These are phyloP conservation scores for Aurantiochytrium sp. DNA, from an alignment of 108 stramenopile species.

Conservation along the genomic window DNA sequence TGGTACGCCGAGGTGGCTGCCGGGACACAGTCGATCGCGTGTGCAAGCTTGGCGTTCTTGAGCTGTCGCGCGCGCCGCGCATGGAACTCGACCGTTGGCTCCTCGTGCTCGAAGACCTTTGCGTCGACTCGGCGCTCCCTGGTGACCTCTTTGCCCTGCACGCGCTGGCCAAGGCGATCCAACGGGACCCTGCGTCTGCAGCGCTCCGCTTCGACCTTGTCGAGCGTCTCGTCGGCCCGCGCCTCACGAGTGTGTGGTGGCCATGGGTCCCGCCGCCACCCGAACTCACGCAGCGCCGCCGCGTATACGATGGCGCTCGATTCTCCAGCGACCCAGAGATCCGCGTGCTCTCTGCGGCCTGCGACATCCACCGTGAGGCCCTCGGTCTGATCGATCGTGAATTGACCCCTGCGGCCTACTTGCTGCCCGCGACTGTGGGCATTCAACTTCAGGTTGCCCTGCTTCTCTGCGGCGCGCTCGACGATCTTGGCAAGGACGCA, in stretches of 20 bases:
- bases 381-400: neutral
- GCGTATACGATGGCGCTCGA: too few relatives aligned
- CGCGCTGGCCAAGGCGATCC: neutral
- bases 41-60: neutral
- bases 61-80: neutral
- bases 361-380: neutral
- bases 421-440: neutral
- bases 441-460: neutral
- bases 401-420: too few relatives aligned
- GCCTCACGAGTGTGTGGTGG: neutral
- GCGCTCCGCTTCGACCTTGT: neutral
- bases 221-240: neutral
- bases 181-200: neutral
- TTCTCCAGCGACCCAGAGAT: neutral
- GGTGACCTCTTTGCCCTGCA: neutral
- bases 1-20: neutral
- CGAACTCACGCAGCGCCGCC: neutral
- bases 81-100: neutral
- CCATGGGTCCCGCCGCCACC: neutral
- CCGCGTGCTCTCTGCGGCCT: neutral
- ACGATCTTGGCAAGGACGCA: neutral
- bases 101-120: neutral
- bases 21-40: neutral
- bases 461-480: neutral
- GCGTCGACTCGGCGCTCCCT: neutral